Base-by-base conservation (phyloP, 257 asterid genomes). In the Avicennia marina region DNA sequence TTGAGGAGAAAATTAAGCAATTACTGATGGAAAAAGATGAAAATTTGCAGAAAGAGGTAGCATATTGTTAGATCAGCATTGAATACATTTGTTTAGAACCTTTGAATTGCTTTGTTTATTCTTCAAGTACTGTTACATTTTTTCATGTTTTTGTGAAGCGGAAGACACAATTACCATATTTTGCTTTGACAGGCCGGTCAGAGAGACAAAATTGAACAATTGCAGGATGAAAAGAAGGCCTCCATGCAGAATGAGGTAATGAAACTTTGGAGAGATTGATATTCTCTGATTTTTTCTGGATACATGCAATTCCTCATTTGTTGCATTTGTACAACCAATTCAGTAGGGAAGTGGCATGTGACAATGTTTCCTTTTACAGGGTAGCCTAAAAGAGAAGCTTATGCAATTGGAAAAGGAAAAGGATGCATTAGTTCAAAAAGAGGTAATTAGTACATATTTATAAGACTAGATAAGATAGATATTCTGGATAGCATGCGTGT, bases 41-140 rank as follows among this genome's bases (percentile, higher is more conserved):
- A 50, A 58, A 13, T 60, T 58, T 77, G 40, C 75, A 69, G 44
- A 78, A 74, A 64, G 91, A 81, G 89, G 91, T 84, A 72, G 33
- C 24, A n/a, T 17, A 12, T 39, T 15, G 61, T 51, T 26, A 43
- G 20, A 17, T 58, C 53, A 11, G 33, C n/a, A 4, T 24, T 31
- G 33, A 38, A 64, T 32, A 39, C 38, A 15, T 27, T 53, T 49
- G 46, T 49, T 73, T 20, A 50, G 55, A 39, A 11, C 4, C 29
- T 47, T 46, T 58, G 50, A 25, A 17, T 29, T 58, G 58, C 44
- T 47, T 44, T 45, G 25, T 29, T 46, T 19, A 34, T 56, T 56
- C 29, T 52, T 72, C 52, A 26, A 32, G 55, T 18, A n/a, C n/a
- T 32, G 21, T 47, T 36, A 7, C 50, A 22, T 20, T 19, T 68